Percentiles rank a stretch among this genome's conserved stretches.
Conservation (phyloP, 2,329 filamentous ascomycete genomes). For the Drechslerella stenobrocha region DNA sequence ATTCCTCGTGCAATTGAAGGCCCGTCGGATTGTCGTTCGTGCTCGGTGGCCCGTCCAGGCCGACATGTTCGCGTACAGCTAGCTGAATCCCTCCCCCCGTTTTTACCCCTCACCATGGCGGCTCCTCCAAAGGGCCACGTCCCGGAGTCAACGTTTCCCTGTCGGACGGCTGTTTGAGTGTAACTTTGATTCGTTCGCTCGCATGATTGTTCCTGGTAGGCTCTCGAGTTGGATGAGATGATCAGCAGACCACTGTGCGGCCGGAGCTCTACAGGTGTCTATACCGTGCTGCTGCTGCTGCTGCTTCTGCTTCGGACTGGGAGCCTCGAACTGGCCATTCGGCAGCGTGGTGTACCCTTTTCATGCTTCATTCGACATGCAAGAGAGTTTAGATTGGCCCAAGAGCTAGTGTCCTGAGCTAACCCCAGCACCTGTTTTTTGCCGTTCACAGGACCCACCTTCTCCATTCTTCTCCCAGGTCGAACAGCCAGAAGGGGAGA, state of each 20-base stretch:
- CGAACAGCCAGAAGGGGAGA: constrained; percentile 8
- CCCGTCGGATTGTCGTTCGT: not conserved
- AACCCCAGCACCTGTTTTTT: constrained; percentile 45
- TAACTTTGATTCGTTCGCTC: constrained; percentile 2
- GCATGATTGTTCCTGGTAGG: constrained; percentile 34
- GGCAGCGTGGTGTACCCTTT: constrained; percentile 11
- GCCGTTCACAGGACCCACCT: constrained; percentile 48
- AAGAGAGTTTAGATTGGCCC: constrained; percentile 18
- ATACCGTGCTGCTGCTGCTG: not conserved
- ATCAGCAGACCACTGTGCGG: constrained; percentile 38
- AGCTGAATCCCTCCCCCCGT: constrained; percentile 19
- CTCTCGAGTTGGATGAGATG: constrained; percentile 40
- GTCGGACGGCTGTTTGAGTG: constrained; percentile 30
- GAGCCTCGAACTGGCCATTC: constrained; percentile 21
- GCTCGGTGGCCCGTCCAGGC: too few species aligned
- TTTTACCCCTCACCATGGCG: constrained; percentile 13
- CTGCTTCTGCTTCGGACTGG: constrained; percentile 3
- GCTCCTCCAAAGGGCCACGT: not conserved
- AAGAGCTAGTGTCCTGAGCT: constrained; percentile 22
- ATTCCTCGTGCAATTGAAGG: not conserved
- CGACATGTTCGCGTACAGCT: too few species aligned
- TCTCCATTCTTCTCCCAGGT: constrained; percentile 41
- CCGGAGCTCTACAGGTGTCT: constrained; percentile 48
- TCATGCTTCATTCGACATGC: constrained; percentile 13
- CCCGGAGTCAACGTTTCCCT: constrained; percentile 2